Evolutionary conservation across 306 rosid species (phyloP).

Genomic region (Prunus davidiana): DNA sequence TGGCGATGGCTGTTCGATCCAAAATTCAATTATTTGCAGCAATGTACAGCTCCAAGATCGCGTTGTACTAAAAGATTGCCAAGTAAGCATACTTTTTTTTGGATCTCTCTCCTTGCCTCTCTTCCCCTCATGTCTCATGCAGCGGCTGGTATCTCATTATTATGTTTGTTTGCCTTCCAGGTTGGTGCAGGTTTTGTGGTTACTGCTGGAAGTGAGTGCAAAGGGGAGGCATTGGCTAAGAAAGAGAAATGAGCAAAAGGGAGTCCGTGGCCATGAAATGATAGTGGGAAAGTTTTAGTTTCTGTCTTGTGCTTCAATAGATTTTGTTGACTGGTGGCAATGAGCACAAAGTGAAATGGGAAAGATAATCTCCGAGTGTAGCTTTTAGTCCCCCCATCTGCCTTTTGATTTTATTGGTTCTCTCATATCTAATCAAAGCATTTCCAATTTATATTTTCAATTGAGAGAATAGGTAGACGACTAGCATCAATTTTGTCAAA

Average conservation of each 20-base stretch:
- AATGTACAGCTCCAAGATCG: slow-evolving; percentile 96
- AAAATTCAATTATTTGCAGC: slow-evolving; percentile 93
- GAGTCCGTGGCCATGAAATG: slow-evolving; percentile 10
- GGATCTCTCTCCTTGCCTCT: background rate
- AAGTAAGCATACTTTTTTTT: slow-evolving; percentile 40
- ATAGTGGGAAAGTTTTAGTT: background rate
- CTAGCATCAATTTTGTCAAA: slow-evolving; percentile 6
- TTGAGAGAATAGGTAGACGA: background rate
- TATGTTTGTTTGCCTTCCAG: slow-evolving; percentile 38
- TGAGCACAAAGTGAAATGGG: too few relatives aligned
- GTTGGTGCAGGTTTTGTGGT: slow-evolving; percentile 93
- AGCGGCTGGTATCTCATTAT: slow-evolving; percentile 19
- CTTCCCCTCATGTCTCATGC: background rate
- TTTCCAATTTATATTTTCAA: too few relatives aligned
- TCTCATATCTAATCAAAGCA: background rate
- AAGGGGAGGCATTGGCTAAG: slow-evolving; percentile 93
- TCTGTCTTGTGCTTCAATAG: slow-evolving; percentile 21
- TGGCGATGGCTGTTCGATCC: slow-evolving; percentile 83
- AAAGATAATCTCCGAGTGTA: background rate
- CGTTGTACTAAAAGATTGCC: slow-evolving; percentile 81
- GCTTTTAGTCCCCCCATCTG: background rate
- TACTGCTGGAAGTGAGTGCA: slow-evolving; percentile 78
- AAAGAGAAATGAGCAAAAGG: slow-evolving; percentile 48
- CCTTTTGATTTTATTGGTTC: background rate
- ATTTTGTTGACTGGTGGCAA: slow-evolving; percentile 29